These are phyloP conservation scores for Plasmodium reichenowi DNA, from an alignment of 169 alveolate genomes.

Conservation along the genomic window DNA sequence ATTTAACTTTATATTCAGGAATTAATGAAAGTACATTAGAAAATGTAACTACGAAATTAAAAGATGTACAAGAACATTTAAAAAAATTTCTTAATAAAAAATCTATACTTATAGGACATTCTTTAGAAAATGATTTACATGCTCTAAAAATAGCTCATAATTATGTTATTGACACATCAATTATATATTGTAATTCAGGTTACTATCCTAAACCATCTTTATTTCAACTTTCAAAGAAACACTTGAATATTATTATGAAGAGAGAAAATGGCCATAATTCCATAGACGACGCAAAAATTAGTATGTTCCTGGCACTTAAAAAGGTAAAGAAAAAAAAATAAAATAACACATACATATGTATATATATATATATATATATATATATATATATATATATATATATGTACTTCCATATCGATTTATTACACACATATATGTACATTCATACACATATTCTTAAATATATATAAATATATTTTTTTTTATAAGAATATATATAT, in stretches of 20 bases:
- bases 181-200: constrained; percentile 38
- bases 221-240: constrained; percentile 58
- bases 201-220: constrained; percentile 62
- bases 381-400: constrained; percentile 2
- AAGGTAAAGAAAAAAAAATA: constrained; percentile 32
- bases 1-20: constrained; percentile 81
- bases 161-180: constrained; percentile 77
- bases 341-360: too few species aligned
- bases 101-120: constrained; percentile 80
- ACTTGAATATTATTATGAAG: constrained; percentile 71
- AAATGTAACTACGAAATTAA: constrained; percentile 68
- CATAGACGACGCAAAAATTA: constrained; percentile 74
- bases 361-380: neutral
- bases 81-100: constrained; percentile 65
- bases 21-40: constrained; percentile 75
- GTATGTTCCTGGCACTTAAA: constrained; percentile 79
- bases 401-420: neutral
- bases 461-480: neutral
- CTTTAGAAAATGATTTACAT: constrained; percentile 77
- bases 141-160: constrained; percentile 76
- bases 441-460: neutral
- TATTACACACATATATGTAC: neutral
- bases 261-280: constrained; percentile 80
- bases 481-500: neutral
- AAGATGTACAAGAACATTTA: constrained; percentile 73